phyloP scores from a whole-genome alignment of 169 alveolate species.

The Plasmodium adleri region DNA sequence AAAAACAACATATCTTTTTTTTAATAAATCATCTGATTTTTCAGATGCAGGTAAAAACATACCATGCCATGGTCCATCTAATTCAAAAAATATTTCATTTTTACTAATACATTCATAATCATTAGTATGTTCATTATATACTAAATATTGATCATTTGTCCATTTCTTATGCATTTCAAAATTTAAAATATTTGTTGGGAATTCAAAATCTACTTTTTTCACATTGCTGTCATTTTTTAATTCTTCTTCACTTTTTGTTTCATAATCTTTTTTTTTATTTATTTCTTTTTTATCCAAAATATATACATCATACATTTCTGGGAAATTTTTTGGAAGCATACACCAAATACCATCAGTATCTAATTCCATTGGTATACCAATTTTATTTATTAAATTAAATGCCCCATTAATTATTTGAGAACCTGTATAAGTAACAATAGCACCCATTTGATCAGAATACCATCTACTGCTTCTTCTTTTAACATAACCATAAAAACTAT shows the following conservation, averaged over 20 bases:
- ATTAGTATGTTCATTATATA: constrained; percentile 79
- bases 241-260: constrained; percentile 51
- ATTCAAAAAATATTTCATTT: constrained; percentile 97
- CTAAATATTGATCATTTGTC: constrained; percentile 96
- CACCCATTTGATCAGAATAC: constrained; percentile 99
- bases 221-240: constrained; percentile 31
- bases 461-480: constrained; percentile 99
- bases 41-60: constrained; percentile 98
- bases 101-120: constrained; percentile 89
- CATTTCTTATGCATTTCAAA: constrained; percentile 94
- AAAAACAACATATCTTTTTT: constrained; percentile 97
- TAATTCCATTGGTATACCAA: constrained; percentile 98
- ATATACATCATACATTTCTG: constrained; percentile 85
- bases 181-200: constrained; percentile 96
- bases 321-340: constrained; percentile 96
- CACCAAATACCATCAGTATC: constrained; percentile 99
- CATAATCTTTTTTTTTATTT: constrained; percentile 56
- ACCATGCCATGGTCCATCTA: constrained; percentile 99
- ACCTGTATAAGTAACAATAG: constrained; percentile 98
- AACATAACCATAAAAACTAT: constrained; percentile 99
- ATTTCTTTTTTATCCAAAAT: constrained; percentile 21
- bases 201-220: constrained; percentile 86
- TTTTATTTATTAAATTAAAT: constrained; percentile 90
- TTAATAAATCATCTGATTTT: constrained; percentile 95
- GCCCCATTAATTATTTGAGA: constrained; percentile 94